Evolutionary conservation across 2,329 filamentous ascomycete genomes (phyloP).

Genomic region (Sporothrix globosa): DNA sequence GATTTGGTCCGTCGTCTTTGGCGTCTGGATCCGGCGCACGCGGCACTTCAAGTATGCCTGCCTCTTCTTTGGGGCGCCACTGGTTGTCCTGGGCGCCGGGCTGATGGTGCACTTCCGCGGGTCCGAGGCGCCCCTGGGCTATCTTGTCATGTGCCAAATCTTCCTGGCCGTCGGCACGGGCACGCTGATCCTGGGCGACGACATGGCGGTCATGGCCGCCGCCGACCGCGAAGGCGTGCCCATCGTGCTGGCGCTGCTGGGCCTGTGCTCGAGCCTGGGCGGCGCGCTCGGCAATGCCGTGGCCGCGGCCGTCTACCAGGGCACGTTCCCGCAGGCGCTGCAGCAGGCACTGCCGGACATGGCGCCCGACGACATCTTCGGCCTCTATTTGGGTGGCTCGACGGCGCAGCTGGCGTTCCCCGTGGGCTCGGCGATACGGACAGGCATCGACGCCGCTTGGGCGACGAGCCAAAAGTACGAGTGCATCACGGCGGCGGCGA

Average conservation of each 20-base stretch:
- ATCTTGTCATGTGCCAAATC: conserved; percentile 63
- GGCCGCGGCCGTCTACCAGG: conserved; percentile 64
- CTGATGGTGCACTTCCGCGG: conserved; percentile 63
- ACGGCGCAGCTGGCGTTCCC: conserved; percentile 56
- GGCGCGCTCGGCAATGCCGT: conserved; percentile 62
- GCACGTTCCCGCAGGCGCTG: conserved; percentile 57
- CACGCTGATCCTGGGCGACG: conserved; percentile 59
- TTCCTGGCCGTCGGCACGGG: conserved; percentile 59
- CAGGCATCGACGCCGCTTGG: conserved; percentile 63
- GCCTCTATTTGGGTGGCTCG: conserved; percentile 54
- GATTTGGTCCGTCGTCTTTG: conserved; percentile 51
- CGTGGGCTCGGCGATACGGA: conserved; percentile 52
- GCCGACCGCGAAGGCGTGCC: conserved; percentile 62
- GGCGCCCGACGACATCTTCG: conserved; percentile 49
- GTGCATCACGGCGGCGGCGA: conserved; percentile 51
- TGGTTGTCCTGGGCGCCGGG: conserved; percentile 58
- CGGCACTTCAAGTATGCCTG: conserved; percentile 53
- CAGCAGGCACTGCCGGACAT: conserved; percentile 51
- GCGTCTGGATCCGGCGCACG: conserved; percentile 53
- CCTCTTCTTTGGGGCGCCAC: conserved; percentile 52
- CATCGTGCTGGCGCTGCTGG: conserved; percentile 60
- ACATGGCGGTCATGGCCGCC: conserved; percentile 64
- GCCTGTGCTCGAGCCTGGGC: conserved; percentile 61
- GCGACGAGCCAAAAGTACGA: conserved; percentile 54
- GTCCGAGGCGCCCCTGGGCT: conserved; percentile 53